These are phyloP conservation scores for Nakaseomyces delphensis DNA, from an alignment of 1,139 yeast species.

Conservation along the genomic window DNA sequence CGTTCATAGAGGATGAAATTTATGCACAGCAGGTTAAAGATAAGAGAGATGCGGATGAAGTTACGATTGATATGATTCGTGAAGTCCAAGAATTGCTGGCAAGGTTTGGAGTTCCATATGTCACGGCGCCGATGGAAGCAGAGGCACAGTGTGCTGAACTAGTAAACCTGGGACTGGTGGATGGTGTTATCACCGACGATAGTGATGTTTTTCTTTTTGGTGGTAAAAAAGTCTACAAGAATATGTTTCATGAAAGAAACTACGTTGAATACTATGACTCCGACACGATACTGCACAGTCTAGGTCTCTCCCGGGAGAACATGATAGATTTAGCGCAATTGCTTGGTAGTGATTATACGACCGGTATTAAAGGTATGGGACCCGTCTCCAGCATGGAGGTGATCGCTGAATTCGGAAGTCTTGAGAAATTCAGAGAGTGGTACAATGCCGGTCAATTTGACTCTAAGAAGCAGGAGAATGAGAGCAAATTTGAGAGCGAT, in stretches of 20 bases:
- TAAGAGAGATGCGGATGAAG: conserved; percentile 84
- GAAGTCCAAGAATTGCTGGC: conserved; percentile 84
- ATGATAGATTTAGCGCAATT: conserved; percentile 73
- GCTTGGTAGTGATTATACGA: conserved; percentile 90
- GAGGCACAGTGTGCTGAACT: conserved; percentile 95
- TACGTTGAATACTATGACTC: conserved; percentile 79
- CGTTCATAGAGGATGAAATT: conserved; percentile 34
- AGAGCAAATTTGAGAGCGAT: conserved; percentile 43
- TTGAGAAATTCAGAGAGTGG: conserved; percentile 47
- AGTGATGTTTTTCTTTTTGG: conserved; percentile 95
- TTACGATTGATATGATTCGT: conserved; percentile 72
- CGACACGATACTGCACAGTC: conserved; percentile 48
- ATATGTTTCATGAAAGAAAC: conserved; percentile 89
- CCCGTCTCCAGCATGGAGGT: conserved; percentile 90
- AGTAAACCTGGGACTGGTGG: conserved; percentile 58
- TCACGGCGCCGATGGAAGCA: conserved; percentile 97
- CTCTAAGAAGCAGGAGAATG: conserved; percentile 34
- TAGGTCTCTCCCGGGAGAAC: conserved; percentile 56
- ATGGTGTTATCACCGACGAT: conserved; percentile 95
- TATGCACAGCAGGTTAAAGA: conserved; percentile 51
- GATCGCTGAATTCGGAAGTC: conserved; percentile 68
- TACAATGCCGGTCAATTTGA: conserved; percentile 36
- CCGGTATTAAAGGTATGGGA: conserved; percentile 85
- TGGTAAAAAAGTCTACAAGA: conserved; percentile 74
- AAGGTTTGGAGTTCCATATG: conserved; percentile 85